A percentile compares a stretch with the other conserved stretches of the same genome.
phyloP scores from a whole-genome alignment of 106 monocot species.

The Platanthera guangdongensis region DNA sequence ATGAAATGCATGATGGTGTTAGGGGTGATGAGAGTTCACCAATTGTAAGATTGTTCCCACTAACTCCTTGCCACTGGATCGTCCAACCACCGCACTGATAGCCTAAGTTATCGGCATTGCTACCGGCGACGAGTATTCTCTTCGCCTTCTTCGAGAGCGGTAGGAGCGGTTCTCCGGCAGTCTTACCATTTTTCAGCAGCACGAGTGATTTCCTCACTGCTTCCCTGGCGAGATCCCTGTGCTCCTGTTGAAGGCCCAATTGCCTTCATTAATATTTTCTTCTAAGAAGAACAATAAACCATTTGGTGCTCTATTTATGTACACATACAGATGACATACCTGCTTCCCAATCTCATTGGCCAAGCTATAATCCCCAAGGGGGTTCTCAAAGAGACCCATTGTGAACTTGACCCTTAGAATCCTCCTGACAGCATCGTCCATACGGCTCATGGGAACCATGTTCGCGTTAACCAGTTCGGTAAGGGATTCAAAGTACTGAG shows the following conservation, averaged over 20 bases:
- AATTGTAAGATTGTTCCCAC: slow-evolving; percentile 38
- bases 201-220: slow-evolving; percentile 61
- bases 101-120: slow-evolving; percentile 48
- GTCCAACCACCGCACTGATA: slow-evolving; percentile 69
- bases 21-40: slow-evolving; percentile 6
- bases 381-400: slow-evolving; percentile 37
- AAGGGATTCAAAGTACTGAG: slow-evolving; percentile 6
- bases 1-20: too few species aligned
- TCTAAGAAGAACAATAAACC: neutral
- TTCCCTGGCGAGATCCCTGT: slow-evolving; percentile 44
- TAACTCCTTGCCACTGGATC: slow-evolving; percentile 38
- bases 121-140: slow-evolving; percentile 48
- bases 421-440: slow-evolving; percentile 20
- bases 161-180: slow-evolving; percentile 15
- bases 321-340: slow-evolving; percentile 5
- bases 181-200: slow-evolving; percentile 48
- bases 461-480: slow-evolving; percentile 6
- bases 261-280: neutral
- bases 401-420: slow-evolving; percentile 23
- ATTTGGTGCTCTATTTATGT: neutral
- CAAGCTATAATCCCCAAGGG: slow-evolving; percentile 13
- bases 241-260: slow-evolving; percentile 21
- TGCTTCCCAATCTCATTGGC: slow-evolving; percentile 22
- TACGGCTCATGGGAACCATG: slow-evolving; percentile 21
- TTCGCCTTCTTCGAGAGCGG: slow-evolving; percentile 44